Evolutionary conservation across 305 asterid species (phyloP), one percentile per base, ranked within the genome.

Genomic region (Fraxinus greggii): DNA sequence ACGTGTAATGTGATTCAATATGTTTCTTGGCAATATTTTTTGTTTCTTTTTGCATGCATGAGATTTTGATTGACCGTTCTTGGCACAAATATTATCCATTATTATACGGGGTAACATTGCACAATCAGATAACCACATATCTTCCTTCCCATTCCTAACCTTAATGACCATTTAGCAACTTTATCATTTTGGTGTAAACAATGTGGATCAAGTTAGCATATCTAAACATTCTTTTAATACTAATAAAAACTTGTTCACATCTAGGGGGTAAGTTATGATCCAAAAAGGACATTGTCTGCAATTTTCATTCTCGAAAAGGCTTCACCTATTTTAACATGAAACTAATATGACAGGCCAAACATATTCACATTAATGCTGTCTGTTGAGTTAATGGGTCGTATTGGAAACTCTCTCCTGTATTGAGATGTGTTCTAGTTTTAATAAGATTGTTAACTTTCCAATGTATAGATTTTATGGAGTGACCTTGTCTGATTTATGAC

Each of bases 401-500:
- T 32, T 75, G 70, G 56, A 75, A 74, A 48, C 69, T 45, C 19
- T n/a, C 45, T 63, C 78, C 80, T 78, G 29, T 56, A 63, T 63
- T 65, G 40, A 17, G 72, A 69, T 10, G 42, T 70, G 48, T 67
- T 70, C 56, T 82, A 63, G 76, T 59, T 77, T 42, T 23, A 48
- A 54, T 54, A 51, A 75, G 31, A 69, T 79, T 75, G 21, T 79
- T 77, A 12, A 78, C 56, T 42, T 42, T 19, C 19, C 76, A 73
- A 65, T 36, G 51, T 31, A 4, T 73, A 32, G 42, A 59, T 73
- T 70, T 87, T 73, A 65, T 82, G 38, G 45, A 59, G 81, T 87
- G 74, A 85, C 81, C 61, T 80, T 81, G 48, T 78, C 63, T 82
- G 29, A 76, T 84, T 84, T 83, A 72, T 84, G 84, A 63, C 94